These are phyloP conservation scores for Fusarium devonianum DNA, from an alignment of 2,329 filamentous ascomycete species.

Conservation along the genomic window DNA sequence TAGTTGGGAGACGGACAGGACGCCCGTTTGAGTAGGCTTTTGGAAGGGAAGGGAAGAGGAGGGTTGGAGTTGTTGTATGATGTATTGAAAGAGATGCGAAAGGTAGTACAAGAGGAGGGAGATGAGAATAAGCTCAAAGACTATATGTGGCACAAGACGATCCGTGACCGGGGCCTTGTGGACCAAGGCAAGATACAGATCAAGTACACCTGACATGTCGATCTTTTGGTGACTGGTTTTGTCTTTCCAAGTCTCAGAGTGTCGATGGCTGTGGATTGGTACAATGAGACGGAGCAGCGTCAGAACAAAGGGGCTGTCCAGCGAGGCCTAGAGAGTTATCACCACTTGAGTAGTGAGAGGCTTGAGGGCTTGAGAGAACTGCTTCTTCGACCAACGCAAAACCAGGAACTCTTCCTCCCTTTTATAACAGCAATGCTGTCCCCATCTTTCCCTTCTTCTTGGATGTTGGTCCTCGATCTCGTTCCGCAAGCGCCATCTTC, in stretches of 20 bases:
- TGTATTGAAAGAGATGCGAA: slow-evolving; percentile 3
- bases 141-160: slow-evolving; percentile 9
- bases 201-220: slow-evolving; percentile 1
- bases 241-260: neutral
- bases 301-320: neutral
- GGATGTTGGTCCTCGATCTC: neutral
- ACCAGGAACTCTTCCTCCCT: too few relatives aligned
- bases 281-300: neutral
- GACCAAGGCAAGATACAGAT: neutral
- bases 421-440: too few relatives aligned
- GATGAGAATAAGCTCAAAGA: slow-evolving; percentile 19
- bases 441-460: too few relatives aligned
- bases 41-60: slow-evolving; percentile 3
- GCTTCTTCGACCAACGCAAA: too few relatives aligned
- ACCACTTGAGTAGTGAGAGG: neutral
- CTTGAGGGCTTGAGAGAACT: too few relatives aligned
- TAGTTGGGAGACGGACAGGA: slow-evolving; percentile 30
- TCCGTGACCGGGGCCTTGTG: neutral
- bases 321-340: neutral
- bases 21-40: slow-evolving; percentile 10
- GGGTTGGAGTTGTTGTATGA: slow-evolving; percentile 4
- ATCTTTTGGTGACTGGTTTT: neutral
- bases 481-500: neutral
- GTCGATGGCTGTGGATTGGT: neutral
- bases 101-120: slow-evolving; percentile 14